Evolutionary conservation across 257 asterid species (phyloP), one percentile per base, ranked within the genome.

Genomic region (Nicotiana undulata): DNA sequence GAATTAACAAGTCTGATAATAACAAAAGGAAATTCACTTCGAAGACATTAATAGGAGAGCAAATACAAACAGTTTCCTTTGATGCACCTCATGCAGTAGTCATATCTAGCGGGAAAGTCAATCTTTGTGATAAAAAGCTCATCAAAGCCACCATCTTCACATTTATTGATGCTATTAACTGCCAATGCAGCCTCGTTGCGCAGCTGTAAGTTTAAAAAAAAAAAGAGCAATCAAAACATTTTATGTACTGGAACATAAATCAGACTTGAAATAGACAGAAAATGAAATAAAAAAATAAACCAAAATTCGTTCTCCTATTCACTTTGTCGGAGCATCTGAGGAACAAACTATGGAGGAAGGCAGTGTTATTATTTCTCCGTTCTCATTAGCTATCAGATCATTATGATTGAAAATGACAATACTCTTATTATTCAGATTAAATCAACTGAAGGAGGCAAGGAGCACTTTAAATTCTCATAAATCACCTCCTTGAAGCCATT

Each of bases 401-500:
- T 49, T 49, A 74, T 8, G 59, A 26, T 49, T 49, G 16, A 49
- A 74, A 26, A 74, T 74, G 78, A 32, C 24, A 46, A 49, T 72
- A 60, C 24, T 46, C 78, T 74, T 15, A 49, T 46, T 24, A 49
- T 24, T 74, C 10, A 74, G 78, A 74, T 15, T 13, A 64, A 79
- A 67, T 63, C 24, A 46, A 46, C 40, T 4, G 16, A 74, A 74
- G 28, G n/a, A n/a, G n/a, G n/a, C n/a, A n/a, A n/a, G n/a, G 61
- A 49, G 78, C 78, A 15, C 40, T 22, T 70, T 26, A 74, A 74
- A 49, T 74, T 74, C 61, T 49, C 44, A 37, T 13, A 32, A 75
- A 72, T 22, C 70, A 96, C 99, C 98, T 94, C 99, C 83, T 90
- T 92, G 82, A 92, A 90, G 82, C 97, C 98, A 90, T 90, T 90